A percentile compares a stretch with the other conserved stretches of the same genome.
phyloP scores from a whole-genome alignment of 176 grass and related monocot species.

The Tillandsia leiboldiana region DNA sequence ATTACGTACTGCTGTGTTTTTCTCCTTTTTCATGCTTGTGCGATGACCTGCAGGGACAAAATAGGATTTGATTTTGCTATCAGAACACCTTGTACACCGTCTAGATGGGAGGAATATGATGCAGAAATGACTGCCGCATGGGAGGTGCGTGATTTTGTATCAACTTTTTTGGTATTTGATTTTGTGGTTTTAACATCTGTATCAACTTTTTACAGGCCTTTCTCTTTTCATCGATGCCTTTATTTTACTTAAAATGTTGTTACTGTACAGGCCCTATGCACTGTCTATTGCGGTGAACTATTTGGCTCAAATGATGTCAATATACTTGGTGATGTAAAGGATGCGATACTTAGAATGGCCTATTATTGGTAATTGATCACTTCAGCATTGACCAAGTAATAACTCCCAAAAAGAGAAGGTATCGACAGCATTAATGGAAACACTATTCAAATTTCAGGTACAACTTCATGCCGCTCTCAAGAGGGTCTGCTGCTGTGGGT shows the following conservation, averaged over 20 bases:
- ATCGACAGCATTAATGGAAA: background rate
- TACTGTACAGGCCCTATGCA: conserved; percentile 58
- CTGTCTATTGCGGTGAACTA: conserved; percentile 59
- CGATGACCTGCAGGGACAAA: conserved; percentile 45
- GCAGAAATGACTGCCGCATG: conserved; percentile 85
- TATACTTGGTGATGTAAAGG: conserved; percentile 58
- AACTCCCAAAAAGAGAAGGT: background rate
- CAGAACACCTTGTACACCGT: conserved; percentile 90
- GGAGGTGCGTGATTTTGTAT: conserved; percentile 44
- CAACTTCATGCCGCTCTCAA: conserved; percentile 97
- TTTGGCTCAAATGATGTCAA: conserved; percentile 46
- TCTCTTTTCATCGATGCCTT: no score
- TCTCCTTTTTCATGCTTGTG: background rate
- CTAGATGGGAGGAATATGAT: conserved; percentile 86
- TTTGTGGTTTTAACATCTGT: conserved; percentile 13
- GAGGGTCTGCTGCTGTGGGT: conserved; percentile 74
- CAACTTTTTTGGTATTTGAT: conserved; percentile 1
- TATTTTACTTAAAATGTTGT: background rate
- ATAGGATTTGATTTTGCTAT: conserved; percentile 95
- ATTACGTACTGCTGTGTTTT: background rate
- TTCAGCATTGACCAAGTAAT: background rate
- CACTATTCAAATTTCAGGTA: conserved; percentile 47
- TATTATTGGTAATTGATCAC: conserved; percentile 71
- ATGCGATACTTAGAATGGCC: conserved; percentile 61
- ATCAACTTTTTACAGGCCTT: background rate